Evolutionary conservation across 768 basidiomycete species (phyloP), one percentile per base, ranked within the genome.

Genomic region (Lepiota subincarnata): DNA sequence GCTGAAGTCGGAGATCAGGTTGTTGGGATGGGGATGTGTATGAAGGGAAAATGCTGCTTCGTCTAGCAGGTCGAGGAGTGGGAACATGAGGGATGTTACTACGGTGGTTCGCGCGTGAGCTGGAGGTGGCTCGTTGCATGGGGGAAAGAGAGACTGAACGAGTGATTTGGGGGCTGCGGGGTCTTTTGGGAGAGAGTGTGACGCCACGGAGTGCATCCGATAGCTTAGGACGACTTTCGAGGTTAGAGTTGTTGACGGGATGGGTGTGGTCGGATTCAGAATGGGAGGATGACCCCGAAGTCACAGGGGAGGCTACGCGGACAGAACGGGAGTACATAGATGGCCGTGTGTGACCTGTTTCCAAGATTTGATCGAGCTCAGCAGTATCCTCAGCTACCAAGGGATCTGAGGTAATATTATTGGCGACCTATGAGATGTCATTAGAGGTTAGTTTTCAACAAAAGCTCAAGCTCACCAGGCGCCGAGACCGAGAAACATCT

Each of bases 121-220:
- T 31, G 20, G 46, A 44, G 7, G 58, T 42, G 37, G 56, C 40
- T 39, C 43, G 48, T 20, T 34, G 48, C 16, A 24, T 24, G 31
- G 45, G 43, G 56, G 31, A 70, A 66, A 22, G 71, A 69, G 28
- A 51, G 47, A 19, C 62, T 41, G 60, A 57, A 24, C 38, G 59
- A 22, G 49, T 54, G 22, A 67, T 57, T 20, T 65, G 69, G 4
- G 76, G 68, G 52, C 70, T 80, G 8, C 86, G 81, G 0, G 87
- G 89, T 12, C 89, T 79, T 62, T 86, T 83, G 1, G 89, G 89
- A 12, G 88, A 89, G 67, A 91, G 87, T 0, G 81, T 79, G 36
- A 86, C 79, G 39, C 81, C 80, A 31, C 81, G 80, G 7, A 92
- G 73, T 3, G 87, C 82, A 60, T 91, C 89, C 1, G 86, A 75